A percentile compares a stretch with the other conserved stretches of the same genome.
Conservation (phyloP, 192 early-diverging fungal genomes). For the Jimgerdemannia flammicorona region DNA sequence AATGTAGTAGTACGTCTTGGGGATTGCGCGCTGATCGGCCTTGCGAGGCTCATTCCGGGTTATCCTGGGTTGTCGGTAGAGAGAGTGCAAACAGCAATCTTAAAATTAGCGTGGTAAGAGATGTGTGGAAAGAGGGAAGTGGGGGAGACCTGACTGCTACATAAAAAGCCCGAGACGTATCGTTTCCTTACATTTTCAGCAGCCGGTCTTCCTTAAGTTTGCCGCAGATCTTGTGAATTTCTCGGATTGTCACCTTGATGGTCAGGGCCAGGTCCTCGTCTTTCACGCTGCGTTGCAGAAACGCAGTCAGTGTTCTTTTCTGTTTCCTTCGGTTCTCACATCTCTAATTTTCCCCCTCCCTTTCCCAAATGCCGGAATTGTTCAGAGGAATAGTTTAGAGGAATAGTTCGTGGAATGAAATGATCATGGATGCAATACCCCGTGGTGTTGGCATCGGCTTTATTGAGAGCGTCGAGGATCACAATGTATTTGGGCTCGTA, state of each 20-base stretch:
- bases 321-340: background rate
- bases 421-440: background rate
- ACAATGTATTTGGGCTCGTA: slow-evolving; percentile 77
- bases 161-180: too few species aligned
- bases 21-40: slow-evolving; percentile 51
- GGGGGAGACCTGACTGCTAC: background rate
- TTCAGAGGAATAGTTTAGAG: background rate
- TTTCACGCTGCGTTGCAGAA: slow-evolving; percentile 39
- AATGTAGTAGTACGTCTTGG: slow-evolving; percentile 78
- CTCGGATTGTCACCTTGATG: slow-evolving; percentile 62
- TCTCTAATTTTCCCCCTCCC: slow-evolving; percentile 11
- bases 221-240: slow-evolving; percentile 75
- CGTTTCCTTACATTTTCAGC: slow-evolving; percentile 52
- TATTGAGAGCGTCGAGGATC: slow-evolving; percentile 79
- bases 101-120: background rate
- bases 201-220: slow-evolving; percentile 76
- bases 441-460: slow-evolving; percentile 40
- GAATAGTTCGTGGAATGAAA: background rate
- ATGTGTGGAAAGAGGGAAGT: background rate
- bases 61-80: slow-evolving; percentile 23
- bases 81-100: background rate
- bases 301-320: too few species aligned
- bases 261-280: slow-evolving; percentile 73
- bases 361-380: background rate
- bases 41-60: slow-evolving; percentile 51